Conservation (phyloP, 2,329 filamentous ascomycete species). For the Epichloe glyceriae region DNA sequence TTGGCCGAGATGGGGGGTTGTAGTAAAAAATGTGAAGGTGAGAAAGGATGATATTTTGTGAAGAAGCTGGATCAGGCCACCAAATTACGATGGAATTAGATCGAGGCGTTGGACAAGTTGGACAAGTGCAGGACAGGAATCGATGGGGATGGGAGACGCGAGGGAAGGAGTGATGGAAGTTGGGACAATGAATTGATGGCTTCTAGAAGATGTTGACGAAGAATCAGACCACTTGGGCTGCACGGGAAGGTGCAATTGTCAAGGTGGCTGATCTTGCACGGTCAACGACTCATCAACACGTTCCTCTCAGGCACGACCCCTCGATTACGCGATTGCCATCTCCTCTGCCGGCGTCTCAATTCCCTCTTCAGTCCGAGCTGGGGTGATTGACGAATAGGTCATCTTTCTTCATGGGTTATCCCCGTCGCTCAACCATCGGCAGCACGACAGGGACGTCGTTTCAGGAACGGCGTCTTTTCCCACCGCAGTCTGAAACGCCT, state of each 20-base stretch:
- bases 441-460: slow-evolving; percentile 9
- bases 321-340: background rate
- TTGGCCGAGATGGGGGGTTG: background rate
- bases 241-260: background rate
- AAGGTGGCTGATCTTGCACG: background rate
- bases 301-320: background rate
- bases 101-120: background rate
- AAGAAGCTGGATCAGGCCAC: background rate
- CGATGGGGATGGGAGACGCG: background rate
- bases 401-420: background rate
- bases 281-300: background rate
- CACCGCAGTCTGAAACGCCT: slow-evolving; percentile 16
- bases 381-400: slow-evolving; percentile 1
- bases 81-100: background rate
- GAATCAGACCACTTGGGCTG: slow-evolving; percentile 4
- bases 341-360: background rate
- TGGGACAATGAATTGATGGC: slow-evolving; percentile 6
- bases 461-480: slow-evolving; percentile 18
- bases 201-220: slow-evolving; percentile 21
- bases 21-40: background rate
- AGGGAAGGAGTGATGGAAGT: slow-evolving; percentile 5
- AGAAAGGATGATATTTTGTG: background rate
- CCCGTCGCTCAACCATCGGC: background rate
- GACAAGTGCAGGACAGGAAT: background rate
- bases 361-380: background rate